Base-by-base conservation (phyloP, 805 yeast species). In the Starmerella roubikii region DNA sequence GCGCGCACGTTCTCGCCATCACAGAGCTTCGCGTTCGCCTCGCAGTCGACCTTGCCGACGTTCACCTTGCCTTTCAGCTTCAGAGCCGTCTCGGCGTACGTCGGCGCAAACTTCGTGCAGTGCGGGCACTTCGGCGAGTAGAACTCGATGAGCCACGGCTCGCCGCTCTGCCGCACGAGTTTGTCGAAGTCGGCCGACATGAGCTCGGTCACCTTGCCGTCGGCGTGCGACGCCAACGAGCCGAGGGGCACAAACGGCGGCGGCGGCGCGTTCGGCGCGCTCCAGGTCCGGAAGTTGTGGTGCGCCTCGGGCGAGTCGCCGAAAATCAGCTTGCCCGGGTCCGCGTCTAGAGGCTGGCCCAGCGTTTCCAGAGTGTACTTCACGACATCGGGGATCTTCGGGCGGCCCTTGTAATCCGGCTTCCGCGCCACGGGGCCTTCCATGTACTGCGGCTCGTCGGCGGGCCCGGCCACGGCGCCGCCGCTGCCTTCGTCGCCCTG, bases 11-110 rank as follows among this genome's bases (percentile, higher is more conserved):
- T 54, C n/a, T 52, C 55, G 13, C 47, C 55, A 10, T 46, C 42
- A 47, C 69, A 64, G 10, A 59, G 46, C 21, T 47, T 39, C 16
- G 41, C 30, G 31, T 60, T 49, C 25, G 38, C 49, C 32, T 58
- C 61, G 38, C 69, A 64, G 47, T 64, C 57, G 30, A 64, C 59
- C 25, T 59, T 63, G 13, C 63, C 69, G 13, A 64, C 53, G 37
- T 63, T 60, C 34, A 64, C 45, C 34, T 44, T 35, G 24, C 60
- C 59, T 39, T 51, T 46, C 40, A 53, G 45, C 30, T 44, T 34
- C 12, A 38, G 36, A 8, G 68, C 66, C 34, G 60, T 47, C 37
- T 55, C 50, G 13, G 41, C 45, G 65, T 65, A 65, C 13, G 56
- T 58, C 5, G 61, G 58, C 8, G 51, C 57, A 55, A 64, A 20